Percentiles rank a stretch among this genome's conserved stretches.
phyloP scores from a whole-genome alignment of 2,329 filamentous ascomycete species.

The Sordariomycetes sp. region DNA sequence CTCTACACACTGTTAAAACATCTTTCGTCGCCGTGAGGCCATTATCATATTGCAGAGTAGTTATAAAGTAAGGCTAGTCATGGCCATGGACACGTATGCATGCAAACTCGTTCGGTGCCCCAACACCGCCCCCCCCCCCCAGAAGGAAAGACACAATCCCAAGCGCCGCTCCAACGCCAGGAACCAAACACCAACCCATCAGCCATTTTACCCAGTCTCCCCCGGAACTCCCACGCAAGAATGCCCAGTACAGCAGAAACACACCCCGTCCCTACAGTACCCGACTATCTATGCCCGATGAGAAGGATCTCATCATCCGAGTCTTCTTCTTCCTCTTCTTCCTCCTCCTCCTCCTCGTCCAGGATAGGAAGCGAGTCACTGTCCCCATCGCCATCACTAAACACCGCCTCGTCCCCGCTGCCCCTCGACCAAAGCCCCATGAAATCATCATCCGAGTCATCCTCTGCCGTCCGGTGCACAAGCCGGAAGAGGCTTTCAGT shows the following conservation, averaged over 20 bases:
- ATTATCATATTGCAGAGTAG: not conserved
- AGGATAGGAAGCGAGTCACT: conserved; percentile 13
- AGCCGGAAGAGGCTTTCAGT: conserved; percentile 11
- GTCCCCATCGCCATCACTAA: conserved; percentile 30
- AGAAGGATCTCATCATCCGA: conserved; percentile 36
- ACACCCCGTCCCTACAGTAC: not conserved
- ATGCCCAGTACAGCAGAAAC: not conserved
- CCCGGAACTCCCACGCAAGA: not conserved
- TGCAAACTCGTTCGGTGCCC: not conserved
- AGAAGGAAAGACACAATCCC: too few relatives aligned
- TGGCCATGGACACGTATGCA: not conserved
- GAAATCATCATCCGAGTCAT: conserved; percentile 41
- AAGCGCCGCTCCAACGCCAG: not conserved
- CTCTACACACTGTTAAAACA: not conserved
- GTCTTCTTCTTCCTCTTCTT: conserved; percentile 24
- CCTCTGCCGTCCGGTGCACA: conserved; percentile 11
- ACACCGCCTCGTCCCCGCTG: conserved; percentile 11
- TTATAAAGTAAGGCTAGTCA: not conserved
- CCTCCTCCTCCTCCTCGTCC: conserved; percentile 20
- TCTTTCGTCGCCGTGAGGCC: not conserved
- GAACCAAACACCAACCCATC: not conserved
- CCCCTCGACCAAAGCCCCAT: conserved; percentile 35
- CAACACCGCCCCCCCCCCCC: not conserved
- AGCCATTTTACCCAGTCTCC: not conserved
- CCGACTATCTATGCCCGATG: conserved; percentile 30